These are phyloP conservation scores for Aurantiochytrium sp. DNA, from an alignment of 108 stramenopile genomes.

Conservation along the genomic window DNA sequence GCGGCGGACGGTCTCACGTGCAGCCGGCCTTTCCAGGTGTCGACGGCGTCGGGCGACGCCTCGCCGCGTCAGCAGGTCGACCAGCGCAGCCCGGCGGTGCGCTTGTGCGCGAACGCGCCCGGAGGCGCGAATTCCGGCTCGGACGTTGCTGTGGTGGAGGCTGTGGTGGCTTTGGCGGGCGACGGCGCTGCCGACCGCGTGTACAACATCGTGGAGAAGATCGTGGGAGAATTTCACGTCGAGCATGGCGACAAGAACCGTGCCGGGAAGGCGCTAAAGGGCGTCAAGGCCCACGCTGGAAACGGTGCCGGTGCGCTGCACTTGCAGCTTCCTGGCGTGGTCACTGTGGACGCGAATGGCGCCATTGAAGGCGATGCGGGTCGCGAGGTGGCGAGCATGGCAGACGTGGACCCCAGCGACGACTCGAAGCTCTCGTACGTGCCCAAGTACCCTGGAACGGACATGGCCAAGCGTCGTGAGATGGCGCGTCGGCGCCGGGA, in stretches of 20 bases:
- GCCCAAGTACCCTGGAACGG: conserved; percentile 21
- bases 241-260: not conserved
- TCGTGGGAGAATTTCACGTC: not conserved
- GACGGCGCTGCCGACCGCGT: not conserved
- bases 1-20: not conserved
- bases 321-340: not conserved
- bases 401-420: not conserved
- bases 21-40: not conserved
- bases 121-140: too few species aligned
- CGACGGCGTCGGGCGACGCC: not conserved
- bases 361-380: not conserved
- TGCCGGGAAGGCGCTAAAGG: too few species aligned
- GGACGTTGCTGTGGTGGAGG: not conserved
- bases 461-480: not conserved
- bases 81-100: not conserved
- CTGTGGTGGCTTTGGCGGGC: not conserved
- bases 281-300: too few species aligned
- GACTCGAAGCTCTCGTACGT: conserved; percentile 1
- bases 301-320: not conserved
- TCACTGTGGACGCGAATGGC: not conserved
- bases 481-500: not conserved
- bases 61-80: too few species aligned
- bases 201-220: not conserved
- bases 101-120: not conserved
- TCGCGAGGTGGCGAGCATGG: not conserved